These are phyloP conservation scores for Bipolaris oryzae DNA, from an alignment of 2,329 filamentous ascomycete species.

Conservation along the genomic window DNA sequence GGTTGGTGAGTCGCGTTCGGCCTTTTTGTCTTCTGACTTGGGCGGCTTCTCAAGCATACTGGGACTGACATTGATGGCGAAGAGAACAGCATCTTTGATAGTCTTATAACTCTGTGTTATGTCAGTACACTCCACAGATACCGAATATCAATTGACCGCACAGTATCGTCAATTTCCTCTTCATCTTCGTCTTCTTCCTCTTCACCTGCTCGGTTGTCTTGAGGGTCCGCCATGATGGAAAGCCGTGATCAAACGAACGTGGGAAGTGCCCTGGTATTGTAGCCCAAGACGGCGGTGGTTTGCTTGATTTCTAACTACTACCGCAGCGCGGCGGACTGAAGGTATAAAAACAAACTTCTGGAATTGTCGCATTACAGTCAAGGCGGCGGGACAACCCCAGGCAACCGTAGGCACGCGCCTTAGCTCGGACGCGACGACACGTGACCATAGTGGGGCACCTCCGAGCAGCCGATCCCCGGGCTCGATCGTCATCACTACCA, in stretches of 20 bases:
- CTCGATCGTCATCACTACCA: constrained; percentile 36
- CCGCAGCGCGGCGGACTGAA: no score
- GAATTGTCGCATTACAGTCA: neutral
- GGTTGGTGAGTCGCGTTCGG: constrained; percentile 76
- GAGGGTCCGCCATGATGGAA: constrained; percentile 39
- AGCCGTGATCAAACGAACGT: neutral
- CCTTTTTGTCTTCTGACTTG: constrained; percentile 68
- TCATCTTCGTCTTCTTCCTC: constrained; percentile 77
- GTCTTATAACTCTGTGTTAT: constrained; percentile 73
- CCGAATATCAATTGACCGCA: constrained; percentile 42
- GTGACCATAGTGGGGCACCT: constrained; percentile 14
- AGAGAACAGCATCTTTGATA: constrained; percentile 96
- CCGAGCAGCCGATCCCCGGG: constrained; percentile 24
- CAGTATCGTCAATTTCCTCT: constrained; percentile 70
- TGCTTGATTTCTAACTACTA: neutral
- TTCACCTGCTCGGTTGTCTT: constrained; percentile 44
- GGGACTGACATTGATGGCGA: constrained; percentile 87
- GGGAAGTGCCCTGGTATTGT: neutral
- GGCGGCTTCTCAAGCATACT: constrained; percentile 80
- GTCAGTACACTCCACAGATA: constrained; percentile 18
- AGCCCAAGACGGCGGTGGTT: neutral
- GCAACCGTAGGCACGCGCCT: constrained; percentile 32
- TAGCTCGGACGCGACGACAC: constrained; percentile 30
- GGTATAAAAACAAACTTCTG: neutral
- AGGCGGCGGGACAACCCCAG: constrained; percentile 14